Conservation (phyloP, 805 yeast genomes). For the Candida endomychidarum region DNA sequence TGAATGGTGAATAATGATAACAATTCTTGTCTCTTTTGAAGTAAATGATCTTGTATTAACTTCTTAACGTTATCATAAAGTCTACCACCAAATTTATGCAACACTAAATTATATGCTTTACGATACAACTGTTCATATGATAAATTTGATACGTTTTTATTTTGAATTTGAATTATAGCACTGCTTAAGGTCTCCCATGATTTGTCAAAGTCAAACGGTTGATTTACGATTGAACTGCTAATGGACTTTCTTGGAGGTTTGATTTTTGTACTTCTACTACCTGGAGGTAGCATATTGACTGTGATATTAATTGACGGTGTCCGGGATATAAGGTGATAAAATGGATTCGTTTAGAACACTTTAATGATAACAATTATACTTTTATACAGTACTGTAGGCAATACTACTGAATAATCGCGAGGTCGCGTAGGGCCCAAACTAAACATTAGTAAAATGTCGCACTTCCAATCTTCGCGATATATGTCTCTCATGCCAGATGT, state of each 20-base stretch:
- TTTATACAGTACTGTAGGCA: too few species aligned
- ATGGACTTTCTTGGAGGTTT: constrained; percentile 59
- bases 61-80: constrained; percentile 60
- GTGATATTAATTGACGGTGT: too few species aligned
- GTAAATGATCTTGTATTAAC: constrained; percentile 49
- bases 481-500: too few species aligned
- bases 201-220: constrained; percentile 55
- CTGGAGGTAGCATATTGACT: constrained; percentile 32
- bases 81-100: constrained; percentile 64
- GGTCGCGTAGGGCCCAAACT: too few species aligned
- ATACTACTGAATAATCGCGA: too few species aligned
- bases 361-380: too few species aligned
- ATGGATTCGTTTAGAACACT: too few species aligned
- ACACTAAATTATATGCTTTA: constrained; percentile 72
- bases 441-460: too few species aligned
- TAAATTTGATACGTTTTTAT: constrained; percentile 66
- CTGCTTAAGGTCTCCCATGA: constrained; percentile 64
- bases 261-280: constrained; percentile 54
- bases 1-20: constrained; percentile 15
- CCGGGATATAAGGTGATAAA: too few species aligned
- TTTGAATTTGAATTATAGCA: constrained; percentile 72
- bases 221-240: constrained; percentile 20
- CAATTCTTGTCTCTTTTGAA: constrained; percentile 20
- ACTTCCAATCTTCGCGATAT: too few species aligned
- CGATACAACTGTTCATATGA: constrained; percentile 84